A percentile compares a stretch with the other conserved stretches of the same genome.
These are phyloP conservation scores for Iris pallida DNA, from an alignment of 116 monocot genomes.

Conservation along the genomic window DNA sequence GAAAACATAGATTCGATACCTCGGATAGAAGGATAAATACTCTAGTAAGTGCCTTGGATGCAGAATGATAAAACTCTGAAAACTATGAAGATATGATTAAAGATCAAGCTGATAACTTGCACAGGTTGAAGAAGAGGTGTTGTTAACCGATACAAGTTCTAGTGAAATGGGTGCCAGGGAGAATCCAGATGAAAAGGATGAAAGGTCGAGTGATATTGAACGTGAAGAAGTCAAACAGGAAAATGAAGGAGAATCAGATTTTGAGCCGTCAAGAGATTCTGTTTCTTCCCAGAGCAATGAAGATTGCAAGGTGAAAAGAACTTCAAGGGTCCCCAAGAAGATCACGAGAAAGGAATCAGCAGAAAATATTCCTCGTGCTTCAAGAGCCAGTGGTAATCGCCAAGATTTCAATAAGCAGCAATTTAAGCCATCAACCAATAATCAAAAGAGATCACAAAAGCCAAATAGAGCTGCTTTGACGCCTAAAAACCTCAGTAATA, in stretches of 20 bases:
- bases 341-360: conserved; percentile 42
- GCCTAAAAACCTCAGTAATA: conserved; percentile 32
- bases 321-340: conserved; percentile 71
- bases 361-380: conserved; percentile 32
- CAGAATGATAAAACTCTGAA: conserved; percentile 21
- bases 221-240: conserved; percentile 38
- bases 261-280: conserved; percentile 66
- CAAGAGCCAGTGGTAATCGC: conserved; percentile 36
- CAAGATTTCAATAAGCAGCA: conserved; percentile 53
- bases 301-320: conserved; percentile 43
- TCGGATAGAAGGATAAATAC: not conserved
- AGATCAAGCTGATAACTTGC: conserved; percentile 30
- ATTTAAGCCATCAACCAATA: conserved; percentile 38
- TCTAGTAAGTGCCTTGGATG: not conserved
- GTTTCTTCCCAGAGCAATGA: conserved; percentile 48
- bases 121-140: conserved; percentile 15
- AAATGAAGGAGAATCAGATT: conserved; percentile 64
- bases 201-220: conserved; percentile 40
- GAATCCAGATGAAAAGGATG: conserved; percentile 54
- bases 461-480: conserved; percentile 27
- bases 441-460: conserved; percentile 56
- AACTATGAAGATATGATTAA: conserved; percentile 22
- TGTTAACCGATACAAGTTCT: conserved; percentile 16
- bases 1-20: not conserved
- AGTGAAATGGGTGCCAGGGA: conserved; percentile 71